Evolutionary conservation across 1,284 basidiomycete species (phyloP), one percentile per base, ranked within the genome.

Genomic region (Lignosus rhinocerotis): DNA sequence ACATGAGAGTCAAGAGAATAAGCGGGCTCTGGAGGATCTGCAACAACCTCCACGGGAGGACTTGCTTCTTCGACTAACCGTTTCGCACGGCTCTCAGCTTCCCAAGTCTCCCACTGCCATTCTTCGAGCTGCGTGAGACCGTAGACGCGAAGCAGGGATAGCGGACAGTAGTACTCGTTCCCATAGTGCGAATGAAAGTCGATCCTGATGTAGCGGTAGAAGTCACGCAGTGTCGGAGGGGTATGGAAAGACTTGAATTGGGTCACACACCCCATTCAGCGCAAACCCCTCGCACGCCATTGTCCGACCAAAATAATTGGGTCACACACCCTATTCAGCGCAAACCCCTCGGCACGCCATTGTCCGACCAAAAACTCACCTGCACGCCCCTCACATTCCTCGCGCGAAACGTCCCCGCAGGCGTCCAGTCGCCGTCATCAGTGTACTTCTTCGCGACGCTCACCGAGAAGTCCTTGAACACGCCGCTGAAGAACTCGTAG

Each of bases 401-500:
- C 21, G 92, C 95, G 21, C 84, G 80, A 70, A 95, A 97, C 4
- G 84, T 85, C 16, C 94, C 88, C 1, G 84, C 89, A 47, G 80
- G 77, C 1, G 83, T 87, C 80, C 91, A 93, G 19, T 82, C 87
- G 17, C 88, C 84, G 21, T 82, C 87, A 17, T 88, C 84, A 21
- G 81, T 78, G 65, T 55, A 61, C 51, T 83, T 90, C 72, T 92
- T 90, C 6, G 92, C 87, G 2, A 94, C 93, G 67, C 90, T 92
- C 44, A 99, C 88, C 2, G 82, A 82, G 63, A 99, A 92, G 53
- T 95, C 91, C 73, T 93, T 92, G 77, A 99, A 97, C 51, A 98
- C 92, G 10, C 96, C 94, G 66, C 92, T 95, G 77, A 98, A 99
- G 78, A 98, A 98, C 76, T 99, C 96, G 73, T 93, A 97, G 69